These are phyloP conservation scores for Carpinus fangiana DNA, from an alignment of 306 rosid species.

Conservation along the genomic window DNA sequence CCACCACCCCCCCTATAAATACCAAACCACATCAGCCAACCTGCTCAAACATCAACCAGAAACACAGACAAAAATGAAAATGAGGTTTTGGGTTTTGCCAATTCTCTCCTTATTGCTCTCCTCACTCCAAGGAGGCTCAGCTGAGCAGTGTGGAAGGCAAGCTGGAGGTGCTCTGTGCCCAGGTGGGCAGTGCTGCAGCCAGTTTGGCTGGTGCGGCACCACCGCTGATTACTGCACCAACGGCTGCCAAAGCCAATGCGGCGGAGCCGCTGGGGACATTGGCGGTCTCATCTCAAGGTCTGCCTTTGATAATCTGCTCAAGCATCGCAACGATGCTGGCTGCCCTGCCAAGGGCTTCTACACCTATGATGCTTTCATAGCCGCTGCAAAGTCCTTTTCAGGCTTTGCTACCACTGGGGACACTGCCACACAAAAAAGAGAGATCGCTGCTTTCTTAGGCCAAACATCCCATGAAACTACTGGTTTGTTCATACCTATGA, in stretches of 20 bases:
- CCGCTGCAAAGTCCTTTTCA: conserved; percentile 46
- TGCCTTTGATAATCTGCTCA: conserved; percentile 47
- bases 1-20: not conserved
- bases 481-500: conserved; percentile 4
- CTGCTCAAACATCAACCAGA: not conserved
- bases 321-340: conserved; percentile 46
- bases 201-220: conserved; percentile 45
- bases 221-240: conserved; percentile 27
- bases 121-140: conserved; percentile 20
- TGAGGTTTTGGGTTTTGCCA: not conserved
- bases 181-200: conserved; percentile 48
- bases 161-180: conserved; percentile 49
- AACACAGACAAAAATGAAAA: not conserved
- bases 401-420: conserved; percentile 61
- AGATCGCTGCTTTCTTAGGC: conserved; percentile 71
- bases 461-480: conserved; percentile 83
- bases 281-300: conserved; percentile 21
- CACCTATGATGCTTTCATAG: conserved; percentile 50
- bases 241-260: conserved; percentile 54
- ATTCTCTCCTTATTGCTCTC: conserved; percentile 1
- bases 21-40: not conserved
- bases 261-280: conserved; percentile 31
- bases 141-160: conserved; percentile 53
- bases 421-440: conserved; percentile 41
- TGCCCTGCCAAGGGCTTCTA: conserved; percentile 48